Percentiles rank a stretch among this genome's conserved stretches.
phyloP scores from a whole-genome alignment of 495 filamentous ascomycete species.

The Neurospora sp. region DNA sequence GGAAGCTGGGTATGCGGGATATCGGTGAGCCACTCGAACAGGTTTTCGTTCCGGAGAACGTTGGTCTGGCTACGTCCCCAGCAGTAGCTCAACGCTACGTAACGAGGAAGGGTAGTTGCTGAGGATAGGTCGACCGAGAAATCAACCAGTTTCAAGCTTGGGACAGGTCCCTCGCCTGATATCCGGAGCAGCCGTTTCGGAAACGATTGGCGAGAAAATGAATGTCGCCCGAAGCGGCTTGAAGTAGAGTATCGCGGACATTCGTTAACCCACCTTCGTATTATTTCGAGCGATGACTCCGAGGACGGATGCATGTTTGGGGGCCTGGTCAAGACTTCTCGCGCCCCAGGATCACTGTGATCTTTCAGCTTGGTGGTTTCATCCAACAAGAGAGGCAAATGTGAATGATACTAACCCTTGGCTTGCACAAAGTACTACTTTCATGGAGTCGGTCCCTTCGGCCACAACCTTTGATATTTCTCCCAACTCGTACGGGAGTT shows the following conservation, averaged over 20 bases:
- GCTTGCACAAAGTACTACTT: not conserved
- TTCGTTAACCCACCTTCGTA: not conserved
- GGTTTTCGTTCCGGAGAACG: not conserved
- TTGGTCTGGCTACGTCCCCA: not conserved
- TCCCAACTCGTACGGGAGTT: not conserved
- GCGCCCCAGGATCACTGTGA: not conserved
- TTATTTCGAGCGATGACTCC: not conserved
- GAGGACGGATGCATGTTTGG: not conserved
- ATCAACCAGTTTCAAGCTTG: not conserved
- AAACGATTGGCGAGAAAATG: not conserved
- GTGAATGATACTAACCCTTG: not conserved
- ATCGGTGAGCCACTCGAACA: not conserved
- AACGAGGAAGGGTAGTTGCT: not conserved
- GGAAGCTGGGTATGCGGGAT: not conserved
- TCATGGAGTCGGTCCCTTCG: not conserved
- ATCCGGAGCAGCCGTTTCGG: not conserved
- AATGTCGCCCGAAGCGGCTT: not conserved
- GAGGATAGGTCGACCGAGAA: not conserved
- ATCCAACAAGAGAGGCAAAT: not conserved
- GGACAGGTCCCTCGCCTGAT: not conserved
- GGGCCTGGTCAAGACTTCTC: not conserved
- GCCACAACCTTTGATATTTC: not conserved
- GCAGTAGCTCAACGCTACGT: not conserved
- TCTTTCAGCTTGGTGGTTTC: not conserved
- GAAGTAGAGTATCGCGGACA: not conserved